A percentile compares a stretch with the other conserved stretches of the same genome.
These are phyloP conservation scores for Orbilia brochopaga DNA, from an alignment of 2,329 filamentous ascomycete genomes.

Conservation along the genomic window DNA sequence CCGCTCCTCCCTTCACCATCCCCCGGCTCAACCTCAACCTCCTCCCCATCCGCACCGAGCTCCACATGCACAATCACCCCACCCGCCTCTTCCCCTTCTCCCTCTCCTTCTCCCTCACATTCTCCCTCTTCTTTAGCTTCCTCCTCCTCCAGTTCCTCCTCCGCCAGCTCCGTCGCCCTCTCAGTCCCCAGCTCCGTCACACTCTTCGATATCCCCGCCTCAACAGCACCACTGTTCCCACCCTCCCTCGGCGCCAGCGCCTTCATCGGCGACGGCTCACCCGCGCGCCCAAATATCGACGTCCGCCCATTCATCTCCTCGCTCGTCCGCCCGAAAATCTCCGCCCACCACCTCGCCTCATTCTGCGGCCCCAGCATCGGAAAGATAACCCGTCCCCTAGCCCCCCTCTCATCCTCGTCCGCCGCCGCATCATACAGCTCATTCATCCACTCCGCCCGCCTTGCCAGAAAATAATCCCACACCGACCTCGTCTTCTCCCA, in stretches of 20 bases:
- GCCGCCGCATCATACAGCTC: conserved; percentile 74
- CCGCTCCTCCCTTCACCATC: conserved; percentile 23
- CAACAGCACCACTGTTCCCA: not conserved
- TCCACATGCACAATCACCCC: conserved; percentile 24
- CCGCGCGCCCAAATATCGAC: conserved; percentile 35
- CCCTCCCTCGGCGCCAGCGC: conserved; percentile 61
- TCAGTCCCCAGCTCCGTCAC: conserved; percentile 51
- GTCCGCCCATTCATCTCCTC: conserved; percentile 82
- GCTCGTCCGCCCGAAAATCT: conserved; percentile 82
- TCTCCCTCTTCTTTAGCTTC: conserved; percentile 19
- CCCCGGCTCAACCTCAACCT: conserved; percentile 10
- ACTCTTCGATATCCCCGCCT: no score
- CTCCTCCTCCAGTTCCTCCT: conserved; percentile 20
- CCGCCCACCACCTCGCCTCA: conserved; percentile 92
- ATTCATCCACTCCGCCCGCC: conserved; percentile 81
- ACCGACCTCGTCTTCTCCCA: conserved; percentile 79
- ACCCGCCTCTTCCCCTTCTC: conserved; percentile 17
- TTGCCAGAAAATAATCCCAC: conserved; percentile 92
- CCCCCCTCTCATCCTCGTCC: conserved; percentile 64
- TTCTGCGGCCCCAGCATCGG: conserved; percentile 65
- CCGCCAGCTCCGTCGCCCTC: conserved; percentile 51
- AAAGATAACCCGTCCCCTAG: conserved; percentile 79
- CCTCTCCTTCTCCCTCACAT: conserved; percentile 8
- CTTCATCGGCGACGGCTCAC: conserved; percentile 44
- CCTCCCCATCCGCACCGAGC: no score